Percentiles rank a stretch among this genome's conserved stretches.
phyloP scores from a whole-genome alignment of 768 basidiomycete genomes.

The Mycena epipterygia region DNA sequence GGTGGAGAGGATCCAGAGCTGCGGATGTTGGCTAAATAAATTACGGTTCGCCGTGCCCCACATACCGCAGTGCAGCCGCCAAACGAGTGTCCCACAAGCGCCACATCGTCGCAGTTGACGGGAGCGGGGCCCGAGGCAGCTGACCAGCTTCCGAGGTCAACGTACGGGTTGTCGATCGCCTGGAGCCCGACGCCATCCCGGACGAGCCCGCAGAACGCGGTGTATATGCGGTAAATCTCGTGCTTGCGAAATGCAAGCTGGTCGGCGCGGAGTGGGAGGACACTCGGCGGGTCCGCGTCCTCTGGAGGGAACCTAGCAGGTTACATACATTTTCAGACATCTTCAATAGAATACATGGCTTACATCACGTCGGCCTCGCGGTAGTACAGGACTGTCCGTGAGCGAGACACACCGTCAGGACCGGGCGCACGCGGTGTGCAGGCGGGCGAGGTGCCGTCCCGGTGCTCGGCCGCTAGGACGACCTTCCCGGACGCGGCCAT shows the following conservation, averaged over 20 bases:
- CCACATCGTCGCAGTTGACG: conserved; percentile 52
- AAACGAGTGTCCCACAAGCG: conserved; percentile 61
- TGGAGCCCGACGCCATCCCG: conserved; percentile 52
- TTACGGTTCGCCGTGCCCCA: background rate
- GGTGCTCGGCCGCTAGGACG: conserved; percentile 87
- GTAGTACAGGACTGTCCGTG: conserved; percentile 63
- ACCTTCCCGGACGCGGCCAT: conserved; percentile 85
- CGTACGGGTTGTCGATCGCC: conserved; percentile 50
- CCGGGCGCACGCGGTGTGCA: conserved; percentile 57
- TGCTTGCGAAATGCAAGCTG: conserved; percentile 79
- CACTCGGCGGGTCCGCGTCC: conserved; percentile 31
- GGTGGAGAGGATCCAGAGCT: conserved; percentile 72
- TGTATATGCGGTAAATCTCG: conserved; percentile 77
- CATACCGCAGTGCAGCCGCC: conserved; percentile 64
- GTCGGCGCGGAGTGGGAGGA: conserved; percentile 68
- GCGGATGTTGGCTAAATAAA: background rate
- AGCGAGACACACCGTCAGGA: no score
- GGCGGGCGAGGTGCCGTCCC: conserved; percentile 81
- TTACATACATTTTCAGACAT: conserved; percentile 12
- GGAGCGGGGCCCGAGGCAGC: conserved; percentile 37
- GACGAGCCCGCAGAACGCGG: conserved; percentile 71
- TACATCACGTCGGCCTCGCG: conserved; percentile 70
- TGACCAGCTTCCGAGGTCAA: conserved; percentile 59
- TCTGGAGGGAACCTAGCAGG: conserved; percentile 30
- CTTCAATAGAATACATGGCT: conserved; percentile 36